A percentile compares a stretch with the other conserved stretches of the same genome.
These are phyloP conservation scores for Sedum album DNA, from an alignment of 164 flowering plant genomes.

Conservation along the genomic window DNA sequence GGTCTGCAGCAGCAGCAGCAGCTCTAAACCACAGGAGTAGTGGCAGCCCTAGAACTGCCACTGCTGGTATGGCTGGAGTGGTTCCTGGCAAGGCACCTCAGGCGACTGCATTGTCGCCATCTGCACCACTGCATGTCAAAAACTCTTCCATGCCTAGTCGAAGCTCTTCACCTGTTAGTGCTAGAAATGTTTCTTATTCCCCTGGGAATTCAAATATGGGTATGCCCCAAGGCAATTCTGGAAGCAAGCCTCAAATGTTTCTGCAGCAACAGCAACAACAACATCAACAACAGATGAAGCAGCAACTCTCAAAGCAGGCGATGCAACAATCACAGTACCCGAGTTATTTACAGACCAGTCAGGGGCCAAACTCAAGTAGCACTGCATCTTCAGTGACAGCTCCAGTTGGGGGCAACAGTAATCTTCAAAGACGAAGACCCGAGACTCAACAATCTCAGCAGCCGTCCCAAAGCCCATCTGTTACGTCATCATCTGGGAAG, in stretches of 20 bases:
- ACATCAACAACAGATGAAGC: constrained; percentile 28
- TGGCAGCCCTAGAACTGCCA: constrained; percentile 62
- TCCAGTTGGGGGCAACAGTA: background rate
- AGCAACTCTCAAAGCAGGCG: constrained; percentile 24
- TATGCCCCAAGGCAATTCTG: constrained; percentile 24
- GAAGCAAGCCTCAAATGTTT: constrained; percentile 24
- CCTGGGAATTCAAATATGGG: constrained; percentile 47
- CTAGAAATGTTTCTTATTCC: constrained; percentile 49
- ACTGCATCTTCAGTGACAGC: constrained; percentile 19
- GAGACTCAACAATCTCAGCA: constrained; percentile 45
- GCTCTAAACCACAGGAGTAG: constrained; percentile 51
- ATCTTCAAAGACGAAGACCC: constrained; percentile 38
- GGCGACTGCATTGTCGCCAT: constrained; percentile 32
- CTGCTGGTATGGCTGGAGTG: constrained; percentile 31
- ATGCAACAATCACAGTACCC: constrained; percentile 48
- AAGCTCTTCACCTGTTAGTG: constrained; percentile 70
- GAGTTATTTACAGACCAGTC: constrained; percentile 38
- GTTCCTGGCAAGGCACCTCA: constrained; percentile 42
- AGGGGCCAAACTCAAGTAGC: constrained; percentile 28
- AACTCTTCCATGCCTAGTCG: constrained; percentile 35
- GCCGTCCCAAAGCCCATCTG: constrained; percentile 29
- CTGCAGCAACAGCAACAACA: constrained; percentile 37
- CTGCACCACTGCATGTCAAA: constrained; percentile 32
- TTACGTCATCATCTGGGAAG: constrained; percentile 44
- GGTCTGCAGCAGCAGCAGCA: constrained; percentile 64